A percentile compares a stretch with the other conserved stretches of the same genome.
Conservation (phyloP, 345 rosid genomes). For the Salix koriyanagi region DNA sequence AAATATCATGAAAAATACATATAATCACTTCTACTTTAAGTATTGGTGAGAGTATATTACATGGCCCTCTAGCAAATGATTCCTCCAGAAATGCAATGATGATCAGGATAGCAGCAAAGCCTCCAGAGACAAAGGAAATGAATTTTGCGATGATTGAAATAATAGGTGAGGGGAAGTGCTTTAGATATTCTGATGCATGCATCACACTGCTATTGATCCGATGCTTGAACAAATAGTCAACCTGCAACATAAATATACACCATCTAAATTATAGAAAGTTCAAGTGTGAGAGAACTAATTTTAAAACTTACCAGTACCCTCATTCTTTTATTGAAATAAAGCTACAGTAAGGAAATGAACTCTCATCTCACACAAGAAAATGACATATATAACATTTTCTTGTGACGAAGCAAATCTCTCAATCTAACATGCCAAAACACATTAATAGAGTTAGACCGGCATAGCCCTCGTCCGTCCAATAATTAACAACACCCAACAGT, state of each 20-base stretch:
- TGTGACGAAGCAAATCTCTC: neutral
- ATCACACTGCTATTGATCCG: constrained; percentile 81
- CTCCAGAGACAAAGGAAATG: constrained; percentile 92
- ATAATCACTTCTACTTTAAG: neutral
- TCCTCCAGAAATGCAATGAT: constrained; percentile 98
- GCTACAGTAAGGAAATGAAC: neutral
- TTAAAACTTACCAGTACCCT: neutral
- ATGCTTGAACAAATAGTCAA: constrained; percentile 97
- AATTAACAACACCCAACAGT: neutral
- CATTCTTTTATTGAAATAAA: constrained; percentile 1
- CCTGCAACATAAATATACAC: constrained; percentile 40
- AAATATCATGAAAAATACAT: neutral
- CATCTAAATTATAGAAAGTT: neutral
- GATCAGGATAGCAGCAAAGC: constrained; percentile 90
- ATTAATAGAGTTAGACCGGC: neutral
- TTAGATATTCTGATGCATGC: constrained; percentile 82
- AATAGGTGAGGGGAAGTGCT: constrained; percentile 88
- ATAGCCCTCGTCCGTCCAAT: neutral
- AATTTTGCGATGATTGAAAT: constrained; percentile 88
- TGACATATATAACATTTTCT: neutral
- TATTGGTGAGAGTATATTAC: constrained; percentile 41
- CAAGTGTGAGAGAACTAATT: neutral
- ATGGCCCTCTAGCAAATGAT: constrained; percentile 96
- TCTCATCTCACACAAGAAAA: neutral
- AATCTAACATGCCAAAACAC: neutral